Evolutionary conservation across 139 green algal genomes (phyloP).

Genomic region (Mesotaenium endlicherianum): DNA sequence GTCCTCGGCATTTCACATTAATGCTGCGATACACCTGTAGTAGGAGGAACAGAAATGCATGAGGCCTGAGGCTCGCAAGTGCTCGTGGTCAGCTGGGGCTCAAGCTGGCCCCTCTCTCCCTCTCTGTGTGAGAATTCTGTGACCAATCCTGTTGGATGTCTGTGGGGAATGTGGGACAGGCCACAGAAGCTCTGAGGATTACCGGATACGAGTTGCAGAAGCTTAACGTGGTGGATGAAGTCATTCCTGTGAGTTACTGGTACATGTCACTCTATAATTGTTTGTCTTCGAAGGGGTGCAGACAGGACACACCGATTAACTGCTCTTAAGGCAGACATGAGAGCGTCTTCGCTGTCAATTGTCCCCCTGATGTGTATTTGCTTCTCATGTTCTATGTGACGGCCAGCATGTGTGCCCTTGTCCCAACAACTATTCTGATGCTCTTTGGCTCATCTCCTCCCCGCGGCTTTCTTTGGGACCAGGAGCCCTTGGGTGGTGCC

Average conservation of each 20-base stretch:
- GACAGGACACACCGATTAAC: no score
- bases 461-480: neutral
- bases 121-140: neutral
- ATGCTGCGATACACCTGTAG: no score
- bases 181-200: slow-evolving; percentile 92
- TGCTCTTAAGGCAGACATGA: no score
- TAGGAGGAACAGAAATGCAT: no score
- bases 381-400: neutral
- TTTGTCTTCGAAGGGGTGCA: no score
- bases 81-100: neutral
- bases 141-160: neutral
- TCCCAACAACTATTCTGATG: neutral
- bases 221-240: slow-evolving; percentile 84
- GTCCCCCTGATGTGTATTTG: neutral
- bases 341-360: neutral
- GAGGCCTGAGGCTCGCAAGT: no score
- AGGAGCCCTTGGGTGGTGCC: slow-evolving; percentile 83
- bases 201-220: slow-evolving; percentile 77
- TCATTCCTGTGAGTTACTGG: slow-evolving; percentile 72
- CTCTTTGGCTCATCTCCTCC: neutral
- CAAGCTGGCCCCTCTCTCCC: neutral
- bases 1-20: no score
- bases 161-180: slow-evolving; percentile 47
- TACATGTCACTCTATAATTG: no score
- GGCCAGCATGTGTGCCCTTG: neutral